Percentiles rank a stretch among this genome's conserved stretches.
Evolutionary conservation across 2,329 filamentous ascomycete genomes (phyloP).

Genomic region (Penicillium sp.): DNA sequence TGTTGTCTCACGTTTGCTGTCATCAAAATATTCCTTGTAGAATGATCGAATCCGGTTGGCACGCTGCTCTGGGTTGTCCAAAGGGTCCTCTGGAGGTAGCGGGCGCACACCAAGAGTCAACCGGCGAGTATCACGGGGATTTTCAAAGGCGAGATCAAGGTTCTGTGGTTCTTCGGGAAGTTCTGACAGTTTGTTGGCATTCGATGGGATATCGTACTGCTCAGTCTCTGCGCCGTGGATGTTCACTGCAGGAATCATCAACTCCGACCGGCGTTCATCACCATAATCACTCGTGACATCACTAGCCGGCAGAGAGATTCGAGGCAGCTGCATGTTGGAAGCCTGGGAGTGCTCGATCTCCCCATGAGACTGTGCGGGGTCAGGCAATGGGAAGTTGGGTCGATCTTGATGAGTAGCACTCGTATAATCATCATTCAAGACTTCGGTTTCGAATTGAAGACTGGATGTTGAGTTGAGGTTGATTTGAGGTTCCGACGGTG

Average conservation of each 20-base stretch:
- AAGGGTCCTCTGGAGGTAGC: constrained; percentile 78
- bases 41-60: constrained; percentile 97
- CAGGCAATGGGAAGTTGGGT: constrained; percentile 23
- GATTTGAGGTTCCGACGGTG: constrained; percentile 13
- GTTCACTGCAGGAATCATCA: constrained; percentile 41
- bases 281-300: constrained; percentile 56
- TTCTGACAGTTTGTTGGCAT: constrained; percentile 18
- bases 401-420: constrained; percentile 13
- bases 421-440: constrained; percentile 1
- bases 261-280: constrained; percentile 52
- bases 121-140: constrained; percentile 47
- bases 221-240: constrained; percentile 26
- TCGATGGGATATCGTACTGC: constrained; percentile 13
- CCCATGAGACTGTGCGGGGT: constrained; percentile 13
- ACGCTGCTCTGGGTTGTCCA: constrained; percentile 87
- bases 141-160: constrained; percentile 24
- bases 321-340: constrained; percentile 27
- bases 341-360: constrained; percentile 16
- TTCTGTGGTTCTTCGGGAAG: constrained; percentile 28
- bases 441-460: constrained; percentile 20
- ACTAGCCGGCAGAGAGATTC: constrained; percentile 43
- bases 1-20: constrained; percentile 57
- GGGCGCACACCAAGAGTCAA: constrained; percentile 69
- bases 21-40: constrained; percentile 99
- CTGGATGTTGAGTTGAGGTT: constrained; percentile 13